These are phyloP conservation scores for Leishmania arabica DNA, from an alignment of 208 protist genomes.

Conservation along the genomic window DNA sequence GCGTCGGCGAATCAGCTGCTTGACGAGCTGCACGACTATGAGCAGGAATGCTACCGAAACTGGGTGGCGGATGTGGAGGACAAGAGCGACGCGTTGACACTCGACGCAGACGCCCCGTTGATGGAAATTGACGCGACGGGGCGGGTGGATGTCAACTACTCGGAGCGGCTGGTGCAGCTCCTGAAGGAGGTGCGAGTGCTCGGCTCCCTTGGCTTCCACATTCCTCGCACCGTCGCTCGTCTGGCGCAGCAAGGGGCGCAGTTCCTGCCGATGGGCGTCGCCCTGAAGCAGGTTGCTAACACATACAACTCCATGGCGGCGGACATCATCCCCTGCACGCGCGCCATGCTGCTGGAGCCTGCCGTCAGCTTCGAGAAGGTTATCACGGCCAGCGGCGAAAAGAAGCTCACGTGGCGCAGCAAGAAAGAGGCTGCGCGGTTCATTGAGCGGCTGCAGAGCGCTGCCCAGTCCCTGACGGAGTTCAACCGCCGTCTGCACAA, in stretches of 20 bases:
- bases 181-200: slow-evolving; percentile 91
- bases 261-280: slow-evolving; percentile 87
- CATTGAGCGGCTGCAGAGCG: slow-evolving; percentile 80
- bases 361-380: slow-evolving; percentile 90
- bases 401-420: slow-evolving; percentile 87
- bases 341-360: slow-evolving; percentile 90
- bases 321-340: slow-evolving; percentile 91
- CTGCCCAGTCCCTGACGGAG: slow-evolving; percentile 84
- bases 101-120: slow-evolving; percentile 82
- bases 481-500: slow-evolving; percentile 95
- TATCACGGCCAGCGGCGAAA: slow-evolving; percentile 82
- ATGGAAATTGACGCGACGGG: slow-evolving; percentile 88
- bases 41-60: slow-evolving; percentile 78
- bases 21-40: slow-evolving; percentile 89
- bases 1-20: slow-evolving; percentile 52
- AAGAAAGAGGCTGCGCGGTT: slow-evolving; percentile 81
- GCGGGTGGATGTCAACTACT: slow-evolving; percentile 87
- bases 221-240: slow-evolving; percentile 57
- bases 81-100: slow-evolving; percentile 60
- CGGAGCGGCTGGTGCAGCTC: slow-evolving; percentile 89
- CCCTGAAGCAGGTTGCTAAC: slow-evolving; percentile 92
- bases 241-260: slow-evolving; percentile 80
- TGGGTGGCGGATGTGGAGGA: slow-evolving; percentile 85
- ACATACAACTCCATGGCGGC: slow-evolving; percentile 93
- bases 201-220: slow-evolving; percentile 65